Evolutionary conservation across 208 protist genomes (phyloP), one percentile per base, ranked within the genome.

Genomic region (Leishmania amazonensis): DNA sequence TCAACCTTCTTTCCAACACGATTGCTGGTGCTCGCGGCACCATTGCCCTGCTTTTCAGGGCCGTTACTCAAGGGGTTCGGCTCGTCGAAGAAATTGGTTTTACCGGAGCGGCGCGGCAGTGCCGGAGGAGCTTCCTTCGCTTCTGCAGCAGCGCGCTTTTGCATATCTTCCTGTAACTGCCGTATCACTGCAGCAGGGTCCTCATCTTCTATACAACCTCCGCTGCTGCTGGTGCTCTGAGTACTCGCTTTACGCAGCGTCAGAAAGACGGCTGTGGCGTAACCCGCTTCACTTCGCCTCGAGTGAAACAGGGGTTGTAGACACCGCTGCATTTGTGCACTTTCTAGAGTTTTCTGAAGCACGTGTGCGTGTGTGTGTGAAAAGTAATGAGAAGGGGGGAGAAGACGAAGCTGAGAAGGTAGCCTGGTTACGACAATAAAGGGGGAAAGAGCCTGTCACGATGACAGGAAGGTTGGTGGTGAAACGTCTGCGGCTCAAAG

Each of bases 141-240:
- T 51, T 83, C 79, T 17, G 76, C 57, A 24, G 58, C 58, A 19
- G 81, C 83, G 42, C 83, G 68, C 60, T 81, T 79, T 38, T 80
- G 80, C 72, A 86, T 89, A 28, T 92, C 84, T 47, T 85, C 76
- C 65, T 91, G 84, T 28, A 91, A 19, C 70, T 80, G 76, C 19
- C 84, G 78, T 68, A 95, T 81, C 54, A 91, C 62, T n/a, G 57
- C 62, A 21, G 85, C 87, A 17, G 91, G 89, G 65, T 92, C 89
- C 49, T 92, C 89, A 42, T 91, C 76, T 47, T 87, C 86, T 31
- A 65, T 72, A 1, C 28, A 15, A 19, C 57, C 54, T 2, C 70
- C 74, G 68, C 38, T 42, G 51, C 35, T 21, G 13, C 53, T 64
- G 19, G 68, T 42, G 68, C 68, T 35, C 45, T 77, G 47, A 9